Evolutionary conservation across 805 yeast genomes (phyloP).

Genomic region (Jamesozyma piceae): DNA sequence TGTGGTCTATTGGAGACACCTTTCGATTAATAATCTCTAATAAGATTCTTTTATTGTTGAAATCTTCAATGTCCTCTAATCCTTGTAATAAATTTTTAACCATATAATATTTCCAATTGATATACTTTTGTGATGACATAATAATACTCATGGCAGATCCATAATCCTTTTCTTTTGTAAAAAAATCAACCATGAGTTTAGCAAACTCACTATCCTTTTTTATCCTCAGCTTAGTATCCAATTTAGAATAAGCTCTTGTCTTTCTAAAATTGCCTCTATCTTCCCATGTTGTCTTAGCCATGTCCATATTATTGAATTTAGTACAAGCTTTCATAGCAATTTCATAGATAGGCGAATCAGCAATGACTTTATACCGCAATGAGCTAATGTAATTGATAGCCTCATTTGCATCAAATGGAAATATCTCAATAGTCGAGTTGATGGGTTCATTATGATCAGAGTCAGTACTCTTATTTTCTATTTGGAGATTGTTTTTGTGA

Average conservation of each 20-base stretch:
- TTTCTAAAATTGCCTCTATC: conserved; percentile 72
- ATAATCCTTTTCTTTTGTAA: conserved; percentile 45
- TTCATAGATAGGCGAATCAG: conserved; percentile 45
- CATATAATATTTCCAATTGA: conserved; percentile 54
- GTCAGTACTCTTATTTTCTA: too few species aligned
- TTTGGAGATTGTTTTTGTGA: background rate
- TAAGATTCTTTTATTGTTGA: conserved; percentile 24
- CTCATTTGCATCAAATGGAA: background rate
- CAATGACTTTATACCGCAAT: conserved; percentile 28
- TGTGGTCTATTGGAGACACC: conserved; percentile 9
- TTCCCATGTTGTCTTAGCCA: conserved; percentile 62
- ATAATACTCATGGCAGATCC: conserved; percentile 66
- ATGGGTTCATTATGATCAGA: background rate
- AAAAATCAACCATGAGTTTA: conserved; percentile 50
- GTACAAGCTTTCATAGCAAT: conserved; percentile 61
- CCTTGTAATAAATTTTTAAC: conserved; percentile 35
- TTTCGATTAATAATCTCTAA: conserved; percentile 28
- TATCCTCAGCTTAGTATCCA: conserved; percentile 39
- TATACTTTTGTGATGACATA: conserved; percentile 54
- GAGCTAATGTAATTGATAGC: conserved; percentile 11
- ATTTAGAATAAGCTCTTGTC: conserved; percentile 39
- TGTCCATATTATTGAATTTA: conserved; percentile 40
- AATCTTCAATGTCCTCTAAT: conserved; percentile 39
- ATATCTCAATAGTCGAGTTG: background rate
- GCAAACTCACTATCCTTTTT: conserved; percentile 44